These are phyloP conservation scores for Pistacia integerrima DNA, from an alignment of 345 rosid genomes.

Conservation along the genomic window DNA sequence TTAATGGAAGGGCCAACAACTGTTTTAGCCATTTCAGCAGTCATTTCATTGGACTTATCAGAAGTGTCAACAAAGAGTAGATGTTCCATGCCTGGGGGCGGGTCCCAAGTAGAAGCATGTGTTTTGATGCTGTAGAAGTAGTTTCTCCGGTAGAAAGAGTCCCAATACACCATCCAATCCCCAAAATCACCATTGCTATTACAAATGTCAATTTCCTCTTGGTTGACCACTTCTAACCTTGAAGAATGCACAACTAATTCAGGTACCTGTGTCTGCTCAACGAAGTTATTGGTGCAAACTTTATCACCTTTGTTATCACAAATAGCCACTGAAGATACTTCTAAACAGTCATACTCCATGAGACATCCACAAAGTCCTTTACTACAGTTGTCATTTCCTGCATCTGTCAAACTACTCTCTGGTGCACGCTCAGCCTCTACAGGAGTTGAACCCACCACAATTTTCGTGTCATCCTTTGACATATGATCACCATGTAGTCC, in stretches of 20 bases:
- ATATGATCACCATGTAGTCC: constrained; percentile 11
- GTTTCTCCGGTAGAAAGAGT: constrained; percentile 62
- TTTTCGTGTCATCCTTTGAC: constrained; percentile 25
- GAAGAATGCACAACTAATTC: constrained; percentile 26
- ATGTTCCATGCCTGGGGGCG: constrained; percentile 75
- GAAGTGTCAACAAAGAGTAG: constrained; percentile 25
- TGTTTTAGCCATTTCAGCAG: constrained; percentile 34
- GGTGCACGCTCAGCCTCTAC: constrained; percentile 30
- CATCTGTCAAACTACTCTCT: constrained; percentile 27
- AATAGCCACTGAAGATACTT: constrained; percentile 12
- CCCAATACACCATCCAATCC: constrained; percentile 84
- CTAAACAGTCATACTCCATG: constrained; percentile 25
- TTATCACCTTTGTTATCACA: constrained; percentile 20
- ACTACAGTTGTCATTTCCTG: constrained; percentile 23
- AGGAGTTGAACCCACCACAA: constrained; percentile 16
- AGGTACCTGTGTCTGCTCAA: constrained; percentile 23
- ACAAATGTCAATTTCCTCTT: constrained; percentile 24
- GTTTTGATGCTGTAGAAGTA: constrained; percentile 70
- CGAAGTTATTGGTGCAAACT: constrained; percentile 22
- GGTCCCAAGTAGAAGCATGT: constrained; percentile 66
- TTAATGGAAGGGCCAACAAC: constrained; percentile 19
- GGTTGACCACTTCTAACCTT: constrained; percentile 21
- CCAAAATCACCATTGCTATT: constrained; percentile 28
- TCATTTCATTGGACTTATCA: constrained; percentile 32
- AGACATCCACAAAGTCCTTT: constrained; percentile 26